phyloP scores from a whole-genome alignment of 1,139 yeast species.

The Magnusiomyces fungicola region DNA sequence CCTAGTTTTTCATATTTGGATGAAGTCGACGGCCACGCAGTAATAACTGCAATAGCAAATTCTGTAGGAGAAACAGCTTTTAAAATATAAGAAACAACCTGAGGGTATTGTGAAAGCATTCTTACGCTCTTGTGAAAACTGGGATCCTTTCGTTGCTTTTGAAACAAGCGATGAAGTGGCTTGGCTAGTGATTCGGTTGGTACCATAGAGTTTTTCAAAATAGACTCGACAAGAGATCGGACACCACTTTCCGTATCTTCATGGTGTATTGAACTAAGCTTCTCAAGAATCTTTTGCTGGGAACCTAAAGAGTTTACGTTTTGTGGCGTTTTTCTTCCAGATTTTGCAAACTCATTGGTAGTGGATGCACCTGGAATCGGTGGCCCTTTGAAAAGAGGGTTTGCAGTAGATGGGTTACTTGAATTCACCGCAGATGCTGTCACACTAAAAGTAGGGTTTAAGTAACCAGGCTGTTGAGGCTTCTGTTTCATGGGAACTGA shows the following conservation, averaged over 20 bases:
- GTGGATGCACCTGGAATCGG: neutral
- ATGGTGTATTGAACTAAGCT: neutral
- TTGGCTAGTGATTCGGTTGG: neutral
- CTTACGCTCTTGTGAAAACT: neutral
- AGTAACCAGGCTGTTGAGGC: neutral
- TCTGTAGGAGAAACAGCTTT: constrained; percentile 2
- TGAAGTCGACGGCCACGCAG: neutral
- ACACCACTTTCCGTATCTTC: neutral
- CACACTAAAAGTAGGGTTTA: neutral
- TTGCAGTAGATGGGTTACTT: neutral
- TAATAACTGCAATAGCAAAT: constrained; percentile 3
- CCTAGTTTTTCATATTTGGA: neutral
- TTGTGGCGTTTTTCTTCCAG: neutral
- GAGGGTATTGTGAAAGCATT: neutral
- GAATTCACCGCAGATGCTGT: neutral
- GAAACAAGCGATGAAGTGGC: neutral
- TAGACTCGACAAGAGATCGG: neutral
- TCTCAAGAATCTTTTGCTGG: neutral
- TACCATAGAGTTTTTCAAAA: neutral
- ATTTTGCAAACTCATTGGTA: neutral
- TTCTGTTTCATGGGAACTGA: too few relatives aligned
- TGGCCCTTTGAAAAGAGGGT: neutral
- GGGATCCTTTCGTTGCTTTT: neutral
- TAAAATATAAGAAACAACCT: neutral
- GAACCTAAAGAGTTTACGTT: neutral